These are phyloP conservation scores for Didymella segeticola DNA, from an alignment of 2,329 filamentous ascomycete genomes.

Conservation along the genomic window DNA sequence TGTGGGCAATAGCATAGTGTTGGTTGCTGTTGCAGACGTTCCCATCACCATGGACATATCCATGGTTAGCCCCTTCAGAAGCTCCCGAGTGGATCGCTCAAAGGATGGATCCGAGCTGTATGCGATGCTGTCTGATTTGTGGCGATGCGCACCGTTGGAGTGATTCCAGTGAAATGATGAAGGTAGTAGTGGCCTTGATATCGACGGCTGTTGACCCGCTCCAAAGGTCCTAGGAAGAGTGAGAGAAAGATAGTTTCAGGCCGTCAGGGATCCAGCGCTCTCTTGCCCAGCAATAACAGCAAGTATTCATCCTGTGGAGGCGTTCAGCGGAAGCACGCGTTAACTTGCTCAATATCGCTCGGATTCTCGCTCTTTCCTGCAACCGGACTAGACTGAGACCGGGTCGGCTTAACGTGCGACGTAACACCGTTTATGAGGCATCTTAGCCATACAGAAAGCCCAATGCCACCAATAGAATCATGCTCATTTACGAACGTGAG, in stretches of 20 bases:
- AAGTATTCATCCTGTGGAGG: not conserved
- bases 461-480: not conserved
- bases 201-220: not conserved
- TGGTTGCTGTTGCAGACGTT: not conserved
- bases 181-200: too few relatives aligned
- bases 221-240: not conserved
- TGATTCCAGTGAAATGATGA: too few relatives aligned
- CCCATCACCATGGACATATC: slow-evolving; percentile 15
- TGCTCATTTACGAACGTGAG: not conserved
- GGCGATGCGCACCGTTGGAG: too few relatives aligned
- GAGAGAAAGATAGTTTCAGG: not conserved
- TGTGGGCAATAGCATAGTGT: slow-evolving; percentile 15
- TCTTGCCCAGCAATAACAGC: not conserved
- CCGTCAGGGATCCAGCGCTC: not conserved
- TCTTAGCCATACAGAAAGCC: not conserved
- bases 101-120: not conserved
- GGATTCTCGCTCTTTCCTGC: slow-evolving; percentile 1
- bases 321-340: not conserved
- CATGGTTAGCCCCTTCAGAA: not conserved
- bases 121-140: not conserved
- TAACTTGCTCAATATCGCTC: slow-evolving; percentile 26
- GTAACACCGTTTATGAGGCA: not conserved
- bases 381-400: not conserved
- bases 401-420: not conserved
- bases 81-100: not conserved